Conservation (phyloP, 768 basidiomycete genomes). For the Lanmaoa rubissima region DNA sequence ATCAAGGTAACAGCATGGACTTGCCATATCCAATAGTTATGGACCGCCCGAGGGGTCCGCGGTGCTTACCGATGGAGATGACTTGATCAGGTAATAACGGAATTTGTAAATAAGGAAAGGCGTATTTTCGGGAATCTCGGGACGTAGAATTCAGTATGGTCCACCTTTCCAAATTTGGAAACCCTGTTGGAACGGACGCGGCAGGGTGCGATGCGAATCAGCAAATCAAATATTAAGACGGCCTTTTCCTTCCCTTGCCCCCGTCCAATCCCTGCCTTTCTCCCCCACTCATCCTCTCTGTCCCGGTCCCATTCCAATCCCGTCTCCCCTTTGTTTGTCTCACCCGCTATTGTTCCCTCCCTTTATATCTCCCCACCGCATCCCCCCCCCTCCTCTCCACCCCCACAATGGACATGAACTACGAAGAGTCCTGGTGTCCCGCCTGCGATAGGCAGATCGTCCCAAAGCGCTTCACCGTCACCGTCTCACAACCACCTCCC, state of each 20-base stretch:
- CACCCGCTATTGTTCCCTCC: conserved; percentile 12
- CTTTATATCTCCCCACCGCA: conserved; percentile 11
- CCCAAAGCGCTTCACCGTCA: conserved; percentile 68
- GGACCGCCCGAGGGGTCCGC: conserved; percentile 33
- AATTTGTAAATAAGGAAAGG: conserved; percentile 29
- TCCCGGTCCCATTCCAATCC: not conserved
- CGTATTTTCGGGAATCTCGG: conserved; percentile 30
- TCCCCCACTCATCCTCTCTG: not conserved
- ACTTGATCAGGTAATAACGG: conserved; percentile 30
- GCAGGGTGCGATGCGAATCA: conserved; percentile 35
- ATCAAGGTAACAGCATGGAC: conserved; percentile 26
- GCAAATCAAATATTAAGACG: conserved; percentile 40
- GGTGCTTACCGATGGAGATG: conserved; percentile 30
- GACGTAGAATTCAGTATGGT: conserved; percentile 1
- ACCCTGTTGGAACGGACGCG: conserved; percentile 16
- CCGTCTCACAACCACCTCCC: conserved; percentile 32
- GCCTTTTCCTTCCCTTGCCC: conserved; percentile 23
- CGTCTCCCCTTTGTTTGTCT: conserved; percentile 15
- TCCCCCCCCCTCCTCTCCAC: conserved; percentile 17
- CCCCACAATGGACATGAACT: conserved; percentile 34
- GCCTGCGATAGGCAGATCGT: conserved; percentile 74
- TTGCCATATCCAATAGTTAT: conserved; percentile 8
- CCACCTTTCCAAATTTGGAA: conserved; percentile 15
- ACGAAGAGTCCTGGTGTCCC: conserved; percentile 80
- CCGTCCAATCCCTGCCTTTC: conserved; percentile 26